Base-by-base conservation (phyloP, 163 green algal species). In the Chlorella variabilis region DNA sequence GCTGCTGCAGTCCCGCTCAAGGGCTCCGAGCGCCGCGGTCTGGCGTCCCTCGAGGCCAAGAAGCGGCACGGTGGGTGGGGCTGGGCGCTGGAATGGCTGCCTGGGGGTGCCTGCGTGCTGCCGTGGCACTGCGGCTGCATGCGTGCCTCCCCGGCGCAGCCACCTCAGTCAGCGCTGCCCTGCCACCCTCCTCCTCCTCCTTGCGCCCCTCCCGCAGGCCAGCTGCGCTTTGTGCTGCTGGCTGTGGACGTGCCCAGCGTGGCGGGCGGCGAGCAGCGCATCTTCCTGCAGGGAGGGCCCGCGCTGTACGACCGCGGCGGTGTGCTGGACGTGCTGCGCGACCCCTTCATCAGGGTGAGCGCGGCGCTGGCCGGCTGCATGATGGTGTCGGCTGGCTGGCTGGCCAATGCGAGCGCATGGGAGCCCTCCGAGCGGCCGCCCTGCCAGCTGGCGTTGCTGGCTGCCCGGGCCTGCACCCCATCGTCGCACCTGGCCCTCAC, bases 41-140 rank as follows among this genome's bases (percentile, higher is more conserved):
- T 98, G 42, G 94, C 94, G 34, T 96, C 91, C 8, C 66, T 97
- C 56, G 94, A 98, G 77, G 94, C 91, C 61, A 97, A 98, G 82
- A 94, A 93, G 78, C 87, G 86, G 41, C 59, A 83, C 89, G 81
- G 93, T 92, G 54, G 9, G 90, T 17, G 76, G 21, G 34, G 54
- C 9, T 33, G 54, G 54, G 18, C n/a, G 54, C 54, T 11, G 18
- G 18, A 63, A 63, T 33, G 23, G 54, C 20, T 63, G 45, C 15
- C 45, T 23, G 45, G 45, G 11, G 45, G 45, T 54, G 45, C 11
- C 11, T n/a, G n/a, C n/a, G n/a, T n/a, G n/a, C n/a, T n/a, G n/a
- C n/a, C n/a, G n/a, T n/a, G n/a, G n/a, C n/a, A n/a, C n/a, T n/a
- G n/a, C n/a, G n/a, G n/a, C n/a, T n/a, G n/a, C n/a, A n/a, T n/a